These are phyloP conservation scores for Botryosphaeria dothidea DNA, from an alignment of 2,329 filamentous ascomycete genomes.

Conservation along the genomic window DNA sequence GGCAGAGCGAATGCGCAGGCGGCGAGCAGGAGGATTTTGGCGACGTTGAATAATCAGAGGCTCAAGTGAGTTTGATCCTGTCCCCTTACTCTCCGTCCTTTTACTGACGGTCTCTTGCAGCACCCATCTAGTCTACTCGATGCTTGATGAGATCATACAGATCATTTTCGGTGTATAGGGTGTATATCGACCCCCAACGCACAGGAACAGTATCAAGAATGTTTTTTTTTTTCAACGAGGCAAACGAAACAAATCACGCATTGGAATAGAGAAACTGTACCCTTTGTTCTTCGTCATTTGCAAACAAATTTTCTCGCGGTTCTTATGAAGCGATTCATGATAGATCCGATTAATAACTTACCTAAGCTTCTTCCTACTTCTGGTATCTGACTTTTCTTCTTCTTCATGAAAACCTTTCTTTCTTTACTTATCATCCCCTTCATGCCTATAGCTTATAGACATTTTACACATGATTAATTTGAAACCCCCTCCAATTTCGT, in stretches of 20 bases:
- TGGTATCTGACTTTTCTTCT: neutral
- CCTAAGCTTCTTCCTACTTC: neutral
- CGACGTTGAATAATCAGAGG: constrained; percentile 85
- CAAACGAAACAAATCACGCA: neutral
- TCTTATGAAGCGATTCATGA: constrained; percentile 1
- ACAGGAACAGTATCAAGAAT: neutral
- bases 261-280: no score
- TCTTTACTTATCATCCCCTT: neutral
- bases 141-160: constrained; percentile 50
- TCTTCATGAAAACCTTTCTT: neutral
- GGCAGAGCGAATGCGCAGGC: constrained; percentile 88
- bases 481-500: neutral
- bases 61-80: constrained; percentile 73
- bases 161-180: constrained; percentile 45
- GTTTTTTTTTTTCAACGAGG: neutral
- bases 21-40: constrained; percentile 84
- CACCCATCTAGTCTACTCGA: constrained; percentile 52
- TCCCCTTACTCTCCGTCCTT: neutral
- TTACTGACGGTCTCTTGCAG: constrained; percentile 28
- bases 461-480: neutral
- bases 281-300: neutral
- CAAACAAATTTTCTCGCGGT: neutral
- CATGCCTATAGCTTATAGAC: constrained; percentile 5
- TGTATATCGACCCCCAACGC: no score
- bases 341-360: constrained; percentile 5